phyloP scores from a whole-genome alignment of 208 protist genomes.

The Trypanosoma avium region DNA sequence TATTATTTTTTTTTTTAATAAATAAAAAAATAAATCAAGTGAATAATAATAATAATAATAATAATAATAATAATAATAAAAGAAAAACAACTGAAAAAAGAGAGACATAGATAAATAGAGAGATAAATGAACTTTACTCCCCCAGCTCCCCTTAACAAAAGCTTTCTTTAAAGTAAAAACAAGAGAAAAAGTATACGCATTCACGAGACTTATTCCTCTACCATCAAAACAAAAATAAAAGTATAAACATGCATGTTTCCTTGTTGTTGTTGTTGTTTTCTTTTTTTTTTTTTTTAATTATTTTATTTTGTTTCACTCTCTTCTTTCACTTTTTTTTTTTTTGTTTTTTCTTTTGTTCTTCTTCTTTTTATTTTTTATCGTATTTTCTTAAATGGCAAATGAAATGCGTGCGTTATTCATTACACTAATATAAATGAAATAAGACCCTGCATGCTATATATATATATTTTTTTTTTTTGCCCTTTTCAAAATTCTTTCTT shows the following conservation, averaged over 20 bases:
- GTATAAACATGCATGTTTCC: conserved; percentile 14
- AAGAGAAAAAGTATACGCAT: not conserved
- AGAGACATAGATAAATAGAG: conserved; percentile 14
- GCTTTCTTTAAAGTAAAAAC: not conserved
- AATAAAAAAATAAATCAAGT: not conserved
- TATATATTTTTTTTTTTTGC: too few species aligned
- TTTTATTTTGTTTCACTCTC: not conserved
- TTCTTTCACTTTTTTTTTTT: not conserved
- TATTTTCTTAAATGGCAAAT: too few species aligned
- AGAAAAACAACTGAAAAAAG: conserved; percentile 1
- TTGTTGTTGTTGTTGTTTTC: conserved; percentile 4
- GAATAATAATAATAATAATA: conserved; percentile 8
- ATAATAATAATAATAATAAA: not conserved
- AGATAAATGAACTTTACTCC: not conserved
- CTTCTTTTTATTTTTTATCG: too few species aligned
- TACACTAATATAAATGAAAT: too few species aligned
- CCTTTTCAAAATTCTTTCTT: too few species aligned
- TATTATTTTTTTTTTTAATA: not conserved
- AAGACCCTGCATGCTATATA: too few species aligned
- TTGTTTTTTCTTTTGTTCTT: conserved; percentile 18
- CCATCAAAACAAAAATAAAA: conserved; percentile 9
- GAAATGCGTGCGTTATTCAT: too few species aligned
- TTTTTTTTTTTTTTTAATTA: conserved; percentile 4
- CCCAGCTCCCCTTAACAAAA: too few species aligned
- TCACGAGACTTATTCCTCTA: not conserved